phyloP scores from a whole-genome alignment of 2,329 filamentous ascomycete species.

The Colletotrichum orbiculare region DNA sequence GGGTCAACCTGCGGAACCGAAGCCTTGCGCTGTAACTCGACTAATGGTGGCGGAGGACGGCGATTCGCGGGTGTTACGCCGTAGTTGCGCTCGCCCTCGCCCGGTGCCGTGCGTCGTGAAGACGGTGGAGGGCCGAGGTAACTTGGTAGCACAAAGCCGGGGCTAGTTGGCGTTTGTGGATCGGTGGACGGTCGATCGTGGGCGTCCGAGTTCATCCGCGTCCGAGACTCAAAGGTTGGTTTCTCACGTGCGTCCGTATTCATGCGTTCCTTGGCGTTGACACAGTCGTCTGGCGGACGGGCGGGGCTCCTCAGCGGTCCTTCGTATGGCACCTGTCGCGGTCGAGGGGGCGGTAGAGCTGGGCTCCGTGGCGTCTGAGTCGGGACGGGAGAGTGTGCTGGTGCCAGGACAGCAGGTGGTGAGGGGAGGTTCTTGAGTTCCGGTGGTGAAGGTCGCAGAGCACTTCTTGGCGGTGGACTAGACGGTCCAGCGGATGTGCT shows the following conservation, averaged over 20 bases:
- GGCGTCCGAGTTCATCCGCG: slow-evolving; percentile 3
- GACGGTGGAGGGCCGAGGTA: slow-evolving; percentile 28
- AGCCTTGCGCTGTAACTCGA: slow-evolving; percentile 30
- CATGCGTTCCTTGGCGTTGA: slow-evolving; percentile 8
- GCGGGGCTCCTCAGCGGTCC: slow-evolving; percentile 21
- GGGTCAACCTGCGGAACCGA: slow-evolving; percentile 21
- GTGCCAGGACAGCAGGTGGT: not conserved
- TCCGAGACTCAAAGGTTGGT: not conserved
- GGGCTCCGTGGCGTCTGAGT: slow-evolving; percentile 1
- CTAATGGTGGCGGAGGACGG: slow-evolving; percentile 30
- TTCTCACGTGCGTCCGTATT: slow-evolving; percentile 13
- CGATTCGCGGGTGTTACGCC: slow-evolving; percentile 36
- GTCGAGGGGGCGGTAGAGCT: slow-evolving; percentile 16
- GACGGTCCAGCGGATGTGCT: not conserved
- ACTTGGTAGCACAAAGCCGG: slow-evolving; percentile 4
- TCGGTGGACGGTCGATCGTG: not conserved
- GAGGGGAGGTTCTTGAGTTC: slow-evolving; percentile 14
- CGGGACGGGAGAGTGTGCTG: not conserved
- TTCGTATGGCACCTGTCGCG: slow-evolving; percentile 25
- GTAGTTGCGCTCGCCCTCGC: slow-evolving; percentile 33
- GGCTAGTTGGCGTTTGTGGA: no score
- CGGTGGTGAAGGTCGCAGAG: slow-evolving; percentile 32
- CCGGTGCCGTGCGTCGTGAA: slow-evolving; percentile 18
- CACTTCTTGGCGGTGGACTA: slow-evolving; percentile 34
- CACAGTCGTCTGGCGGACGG: slow-evolving; percentile 8